phyloP scores from a whole-genome alignment of 371 early-diverging fungal genomes.

The Coelomomyces lativittatus region DNA sequence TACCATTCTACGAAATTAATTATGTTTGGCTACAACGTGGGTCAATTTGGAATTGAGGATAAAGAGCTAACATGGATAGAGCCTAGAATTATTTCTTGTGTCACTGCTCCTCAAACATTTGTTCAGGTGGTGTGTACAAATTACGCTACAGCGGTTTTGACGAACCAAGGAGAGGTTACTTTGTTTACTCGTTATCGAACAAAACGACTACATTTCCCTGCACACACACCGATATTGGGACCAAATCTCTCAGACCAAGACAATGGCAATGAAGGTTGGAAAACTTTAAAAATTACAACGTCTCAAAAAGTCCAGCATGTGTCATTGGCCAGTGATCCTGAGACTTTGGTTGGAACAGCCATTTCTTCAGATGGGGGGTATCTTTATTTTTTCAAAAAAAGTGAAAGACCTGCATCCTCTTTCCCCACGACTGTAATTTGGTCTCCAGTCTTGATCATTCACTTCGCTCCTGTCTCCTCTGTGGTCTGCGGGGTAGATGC shows the following conservation, averaged over 20 bases:
- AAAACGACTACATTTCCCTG: not conserved
- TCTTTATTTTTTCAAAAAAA: not conserved
- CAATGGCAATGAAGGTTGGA: too few species aligned
- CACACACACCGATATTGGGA: not conserved
- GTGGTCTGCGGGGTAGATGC: not conserved
- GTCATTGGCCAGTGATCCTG: too few species aligned
- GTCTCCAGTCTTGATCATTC: not conserved
- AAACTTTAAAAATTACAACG: not conserved
- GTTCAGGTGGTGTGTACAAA: not conserved
- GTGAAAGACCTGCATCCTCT: not conserved
- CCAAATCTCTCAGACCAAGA: not conserved
- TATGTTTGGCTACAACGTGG: constrained; percentile 55
- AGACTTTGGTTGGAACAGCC: not conserved
- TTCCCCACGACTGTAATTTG: not conserved
- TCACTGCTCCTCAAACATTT: too few species aligned
- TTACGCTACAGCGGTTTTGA: not conserved
- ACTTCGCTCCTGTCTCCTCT: too few species aligned
- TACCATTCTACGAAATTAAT: constrained; percentile 35
- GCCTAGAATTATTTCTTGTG: too few species aligned
- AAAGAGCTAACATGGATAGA: too few species aligned
- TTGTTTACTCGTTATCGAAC: not conserved
- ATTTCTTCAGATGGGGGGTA: not conserved
- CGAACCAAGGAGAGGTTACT: not conserved
- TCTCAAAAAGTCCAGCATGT: not conserved
- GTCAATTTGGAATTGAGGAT: constrained; percentile 66